Base-by-base conservation (phyloP, 192 early-diverging fungal genomes). In the Entomortierella parvispora region DNA sequence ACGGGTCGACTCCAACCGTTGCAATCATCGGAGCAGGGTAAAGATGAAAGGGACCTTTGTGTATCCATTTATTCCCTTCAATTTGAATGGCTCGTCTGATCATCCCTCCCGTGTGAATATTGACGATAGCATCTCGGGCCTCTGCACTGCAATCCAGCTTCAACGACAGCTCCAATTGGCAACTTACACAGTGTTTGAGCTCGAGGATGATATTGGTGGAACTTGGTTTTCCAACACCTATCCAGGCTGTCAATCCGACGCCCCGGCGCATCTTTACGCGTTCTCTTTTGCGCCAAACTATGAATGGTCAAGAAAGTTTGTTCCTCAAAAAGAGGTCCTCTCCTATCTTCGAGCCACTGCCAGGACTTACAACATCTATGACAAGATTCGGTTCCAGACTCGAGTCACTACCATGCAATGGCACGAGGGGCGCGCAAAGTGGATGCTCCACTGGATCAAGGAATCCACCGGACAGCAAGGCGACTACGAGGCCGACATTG, bases 261-360 rank as follows among this genome's bases (percentile, higher is more conserved):
- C 82, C 5, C 67, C 58, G 7, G 44, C 69, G 3, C 80, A 84
- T 34, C 47, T 78, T 15, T 86, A 86, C 65, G 68, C 71, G 26
- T 84, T 74, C 78, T 74, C 74, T 2, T 84, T 81, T 25, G 81
- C 82, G 3, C 80, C 72, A 4, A 84, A 84, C 62, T 80, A 71
- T 44, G 69, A 85, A 12, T 85, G 82, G 69, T 61, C 71, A 2
- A 33, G 53, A 10, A 71, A 68, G 58, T 83, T 65, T 71, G 65
- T 68, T 15, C 65, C 44, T 0, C 74, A 68, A 32, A 26, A 17
- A 4, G 74, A 77, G 42, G 22, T 77, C 2, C 48, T 67, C 11
- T 55, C 59, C 0, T 77, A 77, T 23, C 49, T 81, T 17, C 43
- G 32, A 6, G 42, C 53, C 4, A 75, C 71, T 3, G 82, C 80